Conservation (phyloP, 2,329 filamentous ascomycete species). For the Plenodomus biglobosus region DNA sequence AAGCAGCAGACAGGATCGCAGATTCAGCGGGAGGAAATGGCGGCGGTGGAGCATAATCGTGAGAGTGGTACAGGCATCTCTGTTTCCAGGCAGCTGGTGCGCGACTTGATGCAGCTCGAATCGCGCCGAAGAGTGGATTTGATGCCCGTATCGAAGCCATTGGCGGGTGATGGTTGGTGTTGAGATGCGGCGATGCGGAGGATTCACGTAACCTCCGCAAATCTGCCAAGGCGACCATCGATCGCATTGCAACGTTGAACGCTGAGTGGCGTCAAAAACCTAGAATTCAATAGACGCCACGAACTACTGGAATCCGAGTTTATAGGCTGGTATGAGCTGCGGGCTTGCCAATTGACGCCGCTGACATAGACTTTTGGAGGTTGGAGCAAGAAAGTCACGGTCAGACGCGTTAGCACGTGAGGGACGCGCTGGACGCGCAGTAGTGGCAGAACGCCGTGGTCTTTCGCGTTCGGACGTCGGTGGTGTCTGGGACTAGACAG, state of each 20-base stretch:
- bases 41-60: constrained; percentile 48
- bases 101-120: constrained; percentile 26
- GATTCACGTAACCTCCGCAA: constrained; percentile 12
- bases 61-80: constrained; percentile 38
- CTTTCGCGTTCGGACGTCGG: neutral
- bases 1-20: constrained; percentile 78
- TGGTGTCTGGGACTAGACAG: too few species aligned
- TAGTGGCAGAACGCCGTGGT: constrained; percentile 13
- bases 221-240: constrained; percentile 25
- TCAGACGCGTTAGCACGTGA: constrained; percentile 15
- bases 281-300: neutral
- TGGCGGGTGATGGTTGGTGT: constrained; percentile 15
- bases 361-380: neutral
- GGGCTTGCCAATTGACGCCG: neutral
- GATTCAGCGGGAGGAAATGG: constrained; percentile 70
- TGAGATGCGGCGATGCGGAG: constrained; percentile 18
- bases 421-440: constrained; percentile 16
- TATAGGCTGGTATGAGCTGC: neutral
- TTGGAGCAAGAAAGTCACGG: too few species aligned
- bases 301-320: neutral
- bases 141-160: constrained; percentile 36
- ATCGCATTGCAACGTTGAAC: constrained; percentile 4
- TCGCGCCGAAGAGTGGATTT: constrained; percentile 25
- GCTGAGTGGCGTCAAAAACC: neutral
- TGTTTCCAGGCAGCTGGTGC: constrained; percentile 18